Percentiles rank a stretch among this genome's conserved stretches.
Evolutionary conservation across 2,329 filamentous ascomycete genomes (phyloP).

Genomic region (Podosphaera fusca): DNA sequence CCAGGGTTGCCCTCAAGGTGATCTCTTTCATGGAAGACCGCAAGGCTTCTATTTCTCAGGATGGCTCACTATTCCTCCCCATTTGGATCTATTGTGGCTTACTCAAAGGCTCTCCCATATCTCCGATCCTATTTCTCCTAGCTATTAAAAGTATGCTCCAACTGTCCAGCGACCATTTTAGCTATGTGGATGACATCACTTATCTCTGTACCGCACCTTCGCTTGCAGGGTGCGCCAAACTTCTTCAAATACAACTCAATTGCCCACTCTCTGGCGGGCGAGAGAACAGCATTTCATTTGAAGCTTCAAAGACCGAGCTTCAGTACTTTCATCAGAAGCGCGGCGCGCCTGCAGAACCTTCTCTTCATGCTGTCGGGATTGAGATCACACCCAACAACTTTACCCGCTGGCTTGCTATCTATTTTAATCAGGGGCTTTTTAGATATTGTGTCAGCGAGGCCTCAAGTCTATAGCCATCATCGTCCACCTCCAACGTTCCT

Average conservation of each 20-base stretch:
- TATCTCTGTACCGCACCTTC: neutral
- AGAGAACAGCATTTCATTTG: neutral
- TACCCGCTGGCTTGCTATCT: neutral
- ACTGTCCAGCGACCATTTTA: neutral
- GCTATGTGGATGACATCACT: neutral
- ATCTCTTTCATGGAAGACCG: neutral
- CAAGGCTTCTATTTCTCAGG: neutral
- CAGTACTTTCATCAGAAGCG: neutral
- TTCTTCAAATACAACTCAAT: neutral
- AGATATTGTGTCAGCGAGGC: too few species aligned
- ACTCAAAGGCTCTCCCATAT: neutral
- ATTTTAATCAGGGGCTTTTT: neutral
- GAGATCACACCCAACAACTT: neutral
- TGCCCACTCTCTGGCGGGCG: neutral
- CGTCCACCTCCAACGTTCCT: too few species aligned
- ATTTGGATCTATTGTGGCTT: neutral
- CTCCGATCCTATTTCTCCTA: neutral
- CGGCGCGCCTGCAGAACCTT: neutral
- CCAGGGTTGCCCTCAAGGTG: neutral
- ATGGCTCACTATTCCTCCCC: neutral
- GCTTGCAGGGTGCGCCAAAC: neutral
- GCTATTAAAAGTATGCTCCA: neutral
- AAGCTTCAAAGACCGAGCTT: neutral
- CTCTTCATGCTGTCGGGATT: neutral
- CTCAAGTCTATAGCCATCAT: too few species aligned